These are phyloP conservation scores for Starmerella ratchasimensis DNA, from an alignment of 805 yeast genomes.

Conservation along the genomic window DNA sequence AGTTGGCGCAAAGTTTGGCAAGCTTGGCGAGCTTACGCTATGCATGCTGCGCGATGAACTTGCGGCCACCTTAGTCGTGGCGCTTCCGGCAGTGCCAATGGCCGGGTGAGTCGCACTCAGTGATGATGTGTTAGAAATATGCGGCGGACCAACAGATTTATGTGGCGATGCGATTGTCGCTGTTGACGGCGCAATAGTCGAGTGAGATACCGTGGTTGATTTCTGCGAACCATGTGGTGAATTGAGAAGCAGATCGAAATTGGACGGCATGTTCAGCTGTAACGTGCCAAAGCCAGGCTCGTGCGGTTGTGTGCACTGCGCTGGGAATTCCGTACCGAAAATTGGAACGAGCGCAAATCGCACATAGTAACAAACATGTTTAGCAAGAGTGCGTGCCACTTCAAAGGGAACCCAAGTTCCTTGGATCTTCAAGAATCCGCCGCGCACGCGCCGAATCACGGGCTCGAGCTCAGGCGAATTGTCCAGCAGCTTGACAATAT, in stretches of 20 bases:
- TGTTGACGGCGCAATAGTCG: too few species aligned
- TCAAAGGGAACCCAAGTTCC: slow-evolving; percentile 84
- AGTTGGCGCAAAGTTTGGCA: too few species aligned
- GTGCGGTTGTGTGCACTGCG: slow-evolving; percentile 42
- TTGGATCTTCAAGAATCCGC: slow-evolving; percentile 83
- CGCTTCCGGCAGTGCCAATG: too few species aligned
- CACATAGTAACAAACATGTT: slow-evolving; percentile 63
- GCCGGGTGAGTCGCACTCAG: too few species aligned
- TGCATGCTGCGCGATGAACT: too few species aligned
- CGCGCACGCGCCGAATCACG: slow-evolving; percentile 60
- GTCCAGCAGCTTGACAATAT: slow-evolving; percentile 58
- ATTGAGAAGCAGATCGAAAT: background rate
- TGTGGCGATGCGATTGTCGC: too few species aligned
- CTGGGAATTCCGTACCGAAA: slow-evolving; percentile 60
- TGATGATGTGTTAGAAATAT: too few species aligned
- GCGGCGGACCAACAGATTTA: too few species aligned
- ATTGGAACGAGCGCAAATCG: slow-evolving; percentile 64
- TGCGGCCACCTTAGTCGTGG: too few species aligned
- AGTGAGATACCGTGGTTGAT: too few species aligned
- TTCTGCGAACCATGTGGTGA: too few species aligned
- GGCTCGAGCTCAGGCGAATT: slow-evolving; percentile 47
- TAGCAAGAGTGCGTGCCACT: slow-evolving; percentile 53
- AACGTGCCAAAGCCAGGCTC: slow-evolving; percentile 56
- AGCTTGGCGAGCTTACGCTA: too few species aligned
- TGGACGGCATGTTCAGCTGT: slow-evolving; percentile 21